A percentile compares a stretch with the other conserved stretches of the same genome.
Evolutionary conservation across 768 basidiomycete species (phyloP).

Genomic region (Collybia sordida): DNA sequence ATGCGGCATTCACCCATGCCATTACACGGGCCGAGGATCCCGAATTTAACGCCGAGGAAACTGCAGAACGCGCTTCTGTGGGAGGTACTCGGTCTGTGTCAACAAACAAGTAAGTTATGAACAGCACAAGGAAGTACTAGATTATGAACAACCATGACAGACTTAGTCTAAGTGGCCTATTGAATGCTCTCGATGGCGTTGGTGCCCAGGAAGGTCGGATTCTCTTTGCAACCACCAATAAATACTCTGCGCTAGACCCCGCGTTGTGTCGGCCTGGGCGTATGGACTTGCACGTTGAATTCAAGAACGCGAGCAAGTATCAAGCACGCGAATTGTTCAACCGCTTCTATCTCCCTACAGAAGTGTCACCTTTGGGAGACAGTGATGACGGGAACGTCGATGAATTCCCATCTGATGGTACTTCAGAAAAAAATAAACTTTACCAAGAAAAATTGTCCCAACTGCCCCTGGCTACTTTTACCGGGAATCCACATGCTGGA

Average conservation of each 20-base stretch:
- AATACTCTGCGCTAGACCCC: conserved; percentile 55
- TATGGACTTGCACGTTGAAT: conserved; percentile 68
- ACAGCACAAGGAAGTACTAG: neutral
- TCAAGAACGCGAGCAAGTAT: conserved; percentile 56
- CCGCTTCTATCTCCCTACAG: conserved; percentile 52
- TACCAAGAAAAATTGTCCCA: conserved; percentile 1
- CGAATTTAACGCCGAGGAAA: conserved; percentile 1
- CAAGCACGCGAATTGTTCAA: conserved; percentile 60
- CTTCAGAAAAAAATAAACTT: neutral
- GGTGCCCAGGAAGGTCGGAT: conserved; percentile 69
- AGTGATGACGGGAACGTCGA: conserved; percentile 20
- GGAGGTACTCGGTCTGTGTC: conserved; percentile 7
- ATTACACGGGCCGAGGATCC: conserved; percentile 21
- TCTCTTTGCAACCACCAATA: conserved; percentile 73
- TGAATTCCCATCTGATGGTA: neutral
- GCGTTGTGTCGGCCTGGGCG: conserved; percentile 68
- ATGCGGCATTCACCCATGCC: conserved; percentile 52
- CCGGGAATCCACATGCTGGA: conserved; percentile 22
- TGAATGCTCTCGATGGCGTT: conserved; percentile 70
- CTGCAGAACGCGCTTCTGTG: conserved; percentile 4
- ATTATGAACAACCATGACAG: conserved; percentile 18
- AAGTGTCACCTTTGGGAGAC: conserved; percentile 13
- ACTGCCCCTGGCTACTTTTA: conserved; percentile 2
- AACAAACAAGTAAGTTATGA: conserved; percentile 14
- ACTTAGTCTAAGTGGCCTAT: conserved; percentile 62